Evolutionary conservation across 1,284 basidiomycete species (phyloP), one percentile per base, ranked within the genome.

Genomic region (Moesziomyces parantarcticus): DNA sequence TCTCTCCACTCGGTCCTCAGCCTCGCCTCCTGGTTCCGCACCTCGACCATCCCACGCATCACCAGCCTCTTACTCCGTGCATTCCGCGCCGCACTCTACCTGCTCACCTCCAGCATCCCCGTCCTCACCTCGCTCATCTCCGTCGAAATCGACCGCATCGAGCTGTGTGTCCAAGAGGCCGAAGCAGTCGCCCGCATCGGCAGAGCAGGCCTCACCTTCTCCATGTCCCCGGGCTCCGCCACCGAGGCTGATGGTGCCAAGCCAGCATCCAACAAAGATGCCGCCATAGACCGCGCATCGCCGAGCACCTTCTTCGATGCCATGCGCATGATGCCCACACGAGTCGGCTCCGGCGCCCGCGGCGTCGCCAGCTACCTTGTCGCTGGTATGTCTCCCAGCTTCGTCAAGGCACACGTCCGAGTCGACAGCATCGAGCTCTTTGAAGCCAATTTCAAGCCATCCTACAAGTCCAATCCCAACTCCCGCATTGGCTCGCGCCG

Each of bases 111-210:
- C 7, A 56, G 63, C 20, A 48, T 81, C 14, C 77, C 79, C 7
- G 54, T 71, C 3, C 60, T 81, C 26, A 77, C 70, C 16, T 76
- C 75, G 1, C 49, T 83, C 29, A 51, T 83, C 42, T 80, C 77
- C 10, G 47, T 83, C 53, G 72, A 82, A 26, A 51, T 83, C 11
- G 70, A 72, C 29, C 61, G 75, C 20, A 54, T 77, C 43, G 73
- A 76, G 43, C 43, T 82, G 22, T 71, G 67, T 36, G 34, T 77
- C 5, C 51, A 74, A 21, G 78, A 78, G 39, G 66, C 63, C 3
- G 76, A 76, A 34, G 46, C 75, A 5, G 75, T 72, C 1, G 44
- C 58, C 6, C 71, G 67, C 11, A 68, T 80, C 36, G 64, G 64
- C n/a, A 40, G 66, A 34, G 58, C 75, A 18, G 74, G 72, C n/a